phyloP scores from a whole-genome alignment of 2,329 filamentous ascomycete species.

The Paramyrothecium sp. region DNA sequence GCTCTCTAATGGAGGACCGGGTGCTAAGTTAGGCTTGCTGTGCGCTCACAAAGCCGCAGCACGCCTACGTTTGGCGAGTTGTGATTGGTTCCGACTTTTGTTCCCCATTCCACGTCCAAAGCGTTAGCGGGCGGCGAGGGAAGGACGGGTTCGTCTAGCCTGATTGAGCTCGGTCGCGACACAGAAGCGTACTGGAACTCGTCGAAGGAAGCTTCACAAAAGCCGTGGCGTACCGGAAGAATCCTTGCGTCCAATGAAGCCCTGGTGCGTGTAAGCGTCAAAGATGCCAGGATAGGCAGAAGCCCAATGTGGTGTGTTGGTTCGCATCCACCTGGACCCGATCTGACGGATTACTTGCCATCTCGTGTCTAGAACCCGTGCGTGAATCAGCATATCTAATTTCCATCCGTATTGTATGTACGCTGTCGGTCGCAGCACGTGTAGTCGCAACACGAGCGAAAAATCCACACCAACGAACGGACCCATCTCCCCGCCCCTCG shows the following conservation, averaged over 20 bases:
- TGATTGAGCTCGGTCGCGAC: neutral
- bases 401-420: too few species aligned
- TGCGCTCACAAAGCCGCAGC: neutral
- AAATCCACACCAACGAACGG: too few species aligned
- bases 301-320: neutral
- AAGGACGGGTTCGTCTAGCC: neutral
- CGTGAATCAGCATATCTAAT: too few species aligned
- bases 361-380: neutral
- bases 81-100: neutral
- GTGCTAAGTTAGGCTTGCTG: neutral
- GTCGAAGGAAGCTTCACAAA: neutral
- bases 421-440: too few species aligned
- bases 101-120: neutral
- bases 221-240: too few species aligned
- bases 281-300: neutral
- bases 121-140: neutral
- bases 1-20: neutral
- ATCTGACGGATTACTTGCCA: neutral
- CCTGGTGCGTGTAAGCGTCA: too few species aligned
- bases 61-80: neutral
- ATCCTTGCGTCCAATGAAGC: too few species aligned
- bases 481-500: too few species aligned
- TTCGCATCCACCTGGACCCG: neutral
- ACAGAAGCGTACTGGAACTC: neutral
- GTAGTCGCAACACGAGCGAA: too few species aligned